phyloP scores from a whole-genome alignment of 441 rosid species.

The Rhodomyrtus psidioides region DNA sequence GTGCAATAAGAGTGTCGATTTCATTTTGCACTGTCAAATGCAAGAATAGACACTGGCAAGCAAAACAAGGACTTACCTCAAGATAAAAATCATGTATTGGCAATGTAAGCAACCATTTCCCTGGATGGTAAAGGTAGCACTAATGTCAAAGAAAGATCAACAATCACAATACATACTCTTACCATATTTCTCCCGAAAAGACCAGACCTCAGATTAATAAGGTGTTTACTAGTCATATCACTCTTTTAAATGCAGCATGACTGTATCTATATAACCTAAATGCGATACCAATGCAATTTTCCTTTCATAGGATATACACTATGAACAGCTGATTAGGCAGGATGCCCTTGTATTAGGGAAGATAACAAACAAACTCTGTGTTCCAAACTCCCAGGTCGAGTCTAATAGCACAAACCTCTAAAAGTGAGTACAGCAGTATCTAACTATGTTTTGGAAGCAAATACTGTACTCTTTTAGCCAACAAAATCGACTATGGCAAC shows the following conservation, averaged over 20 bases:
- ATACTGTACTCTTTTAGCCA: not conserved
- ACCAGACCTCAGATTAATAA: not conserved
- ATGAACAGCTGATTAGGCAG: not conserved
- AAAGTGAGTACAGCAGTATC: not conserved
- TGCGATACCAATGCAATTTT: not conserved
- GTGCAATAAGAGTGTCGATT: not conserved
- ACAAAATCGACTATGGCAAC: not conserved
- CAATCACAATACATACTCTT: not conserved
- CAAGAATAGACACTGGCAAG: not conserved
- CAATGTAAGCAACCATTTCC: conserved; percentile 96
- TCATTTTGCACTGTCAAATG: not conserved
- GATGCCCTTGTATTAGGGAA: not conserved
- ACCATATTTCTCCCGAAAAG: not conserved
- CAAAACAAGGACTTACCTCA: conserved; percentile 49
- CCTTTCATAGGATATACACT: not conserved
- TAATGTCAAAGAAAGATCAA: not conserved
- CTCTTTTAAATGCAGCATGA: not conserved
- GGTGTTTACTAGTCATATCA: not conserved
- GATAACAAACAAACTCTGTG: not conserved
- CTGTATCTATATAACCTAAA: not conserved
- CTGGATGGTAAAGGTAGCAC: conserved; percentile 27
- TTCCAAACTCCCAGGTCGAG: not conserved
- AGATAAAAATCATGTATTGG: conserved; percentile 85
- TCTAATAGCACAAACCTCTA: not conserved
- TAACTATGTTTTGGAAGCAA: not conserved